These are phyloP conservation scores for Beverwykella pulmonaria DNA, from an alignment of 495 filamentous ascomycete genomes.

Conservation along the genomic window DNA sequence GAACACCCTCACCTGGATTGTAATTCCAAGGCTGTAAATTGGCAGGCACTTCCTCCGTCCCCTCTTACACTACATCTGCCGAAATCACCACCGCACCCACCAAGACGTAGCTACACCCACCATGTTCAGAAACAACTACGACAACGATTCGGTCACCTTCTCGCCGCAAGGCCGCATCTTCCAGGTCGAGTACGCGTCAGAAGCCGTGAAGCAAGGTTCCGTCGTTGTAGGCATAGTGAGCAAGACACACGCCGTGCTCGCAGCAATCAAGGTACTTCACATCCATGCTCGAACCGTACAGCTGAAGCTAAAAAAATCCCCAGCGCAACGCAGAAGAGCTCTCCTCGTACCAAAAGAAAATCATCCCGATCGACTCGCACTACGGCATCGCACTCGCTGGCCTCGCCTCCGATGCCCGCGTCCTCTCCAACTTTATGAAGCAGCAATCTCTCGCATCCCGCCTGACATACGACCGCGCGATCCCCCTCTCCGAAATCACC, in stretches of 20 bases:
- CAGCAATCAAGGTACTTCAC: constrained; percentile 82
- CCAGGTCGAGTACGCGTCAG: constrained; percentile 97
- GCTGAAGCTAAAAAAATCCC: constrained; percentile 15
- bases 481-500: constrained; percentile 85
- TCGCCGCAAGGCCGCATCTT: constrained; percentile 99
- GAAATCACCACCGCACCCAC: too few relatives aligned
- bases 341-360: constrained; percentile 99
- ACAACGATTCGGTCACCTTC: constrained; percentile 99
- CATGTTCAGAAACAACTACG: constrained; percentile 99
- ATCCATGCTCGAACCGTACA: neutral
- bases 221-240: constrained; percentile 95
- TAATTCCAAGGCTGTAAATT: too few relatives aligned
- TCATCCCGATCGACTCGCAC: constrained; percentile 94
- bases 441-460: constrained; percentile 94
- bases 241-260: constrained; percentile 96
- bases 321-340: constrained; percentile 99
- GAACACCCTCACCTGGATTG: neutral
- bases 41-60: too few relatives aligned
- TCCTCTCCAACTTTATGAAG: constrained; percentile 99
- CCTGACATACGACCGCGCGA: constrained; percentile 91
- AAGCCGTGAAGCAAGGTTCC: constrained; percentile 98
- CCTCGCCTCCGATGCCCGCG: constrained; percentile 95
- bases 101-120: too few relatives aligned
- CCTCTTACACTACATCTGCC: too few relatives aligned
- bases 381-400: constrained; percentile 94